phyloP scores from a whole-genome alignment of 352 stramenopile species.

The Pythium sukuiense region DNA sequence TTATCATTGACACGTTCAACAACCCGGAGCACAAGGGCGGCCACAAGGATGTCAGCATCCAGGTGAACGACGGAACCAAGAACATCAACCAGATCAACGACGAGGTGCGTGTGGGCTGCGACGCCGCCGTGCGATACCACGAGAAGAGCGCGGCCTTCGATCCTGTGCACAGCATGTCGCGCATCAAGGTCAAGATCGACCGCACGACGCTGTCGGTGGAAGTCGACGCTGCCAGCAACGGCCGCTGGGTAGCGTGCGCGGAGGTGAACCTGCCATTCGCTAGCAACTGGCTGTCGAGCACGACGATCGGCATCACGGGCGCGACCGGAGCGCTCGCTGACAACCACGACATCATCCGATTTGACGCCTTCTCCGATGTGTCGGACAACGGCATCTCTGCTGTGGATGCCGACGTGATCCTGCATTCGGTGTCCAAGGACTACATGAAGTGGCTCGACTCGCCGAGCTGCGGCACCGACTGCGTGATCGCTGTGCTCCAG shows the following conservation, averaged over 20 bases:
- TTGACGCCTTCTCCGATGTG: constrained; percentile 69
- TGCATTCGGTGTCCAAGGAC: constrained; percentile 84
- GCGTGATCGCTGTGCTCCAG: constrained; percentile 71
- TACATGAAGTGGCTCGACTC: constrained; percentile 85
- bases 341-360: constrained; percentile 85
- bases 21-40: constrained; percentile 82
- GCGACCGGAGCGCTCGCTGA: constrained; percentile 78
- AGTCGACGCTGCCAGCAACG: constrained; percentile 59
- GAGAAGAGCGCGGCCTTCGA: constrained; percentile 78
- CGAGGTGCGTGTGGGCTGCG: constrained; percentile 67
- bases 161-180: constrained; percentile 77
- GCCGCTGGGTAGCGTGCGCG: constrained; percentile 64
- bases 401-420: constrained; percentile 66
- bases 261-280: constrained; percentile 65
- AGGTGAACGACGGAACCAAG: constrained; percentile 82
- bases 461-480: constrained; percentile 74
- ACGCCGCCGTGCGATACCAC: constrained; percentile 77
- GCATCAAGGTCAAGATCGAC: constrained; percentile 77
- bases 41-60: constrained; percentile 84
- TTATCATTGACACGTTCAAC: constrained; percentile 85
- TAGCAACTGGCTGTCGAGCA: constrained; percentile 52
- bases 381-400: constrained; percentile 39
- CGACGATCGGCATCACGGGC: constrained; percentile 76
- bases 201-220: constrained; percentile 57
- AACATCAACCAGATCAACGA: constrained; percentile 63